A percentile compares a stretch with the other conserved stretches of the same genome.
These are phyloP conservation scores for Trichoderma sp. DNA, from an alignment of 2,329 filamentous ascomycete genomes.

Conservation along the genomic window DNA sequence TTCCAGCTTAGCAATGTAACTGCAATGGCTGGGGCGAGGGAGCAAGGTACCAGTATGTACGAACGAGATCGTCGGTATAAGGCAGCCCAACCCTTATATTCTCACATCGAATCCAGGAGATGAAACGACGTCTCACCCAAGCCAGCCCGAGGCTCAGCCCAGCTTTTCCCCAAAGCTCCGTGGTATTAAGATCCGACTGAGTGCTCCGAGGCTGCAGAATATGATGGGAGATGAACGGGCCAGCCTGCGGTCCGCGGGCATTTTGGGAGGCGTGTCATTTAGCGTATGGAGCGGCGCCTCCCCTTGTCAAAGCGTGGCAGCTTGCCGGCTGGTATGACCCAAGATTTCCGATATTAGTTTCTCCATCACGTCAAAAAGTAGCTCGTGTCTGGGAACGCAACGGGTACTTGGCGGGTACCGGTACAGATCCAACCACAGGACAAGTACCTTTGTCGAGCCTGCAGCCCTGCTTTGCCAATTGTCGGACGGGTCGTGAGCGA, in stretches of 20 bases:
- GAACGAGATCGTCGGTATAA: background rate
- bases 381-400: slow-evolving; percentile 19
- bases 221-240: slow-evolving; percentile 23
- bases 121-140: slow-evolving; percentile 2
- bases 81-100: background rate
- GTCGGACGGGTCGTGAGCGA: background rate
- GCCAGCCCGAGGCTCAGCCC: slow-evolving; percentile 6
- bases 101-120: background rate
- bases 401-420: background rate
- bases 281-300: slow-evolving; percentile 21
- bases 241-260: slow-evolving; percentile 24
- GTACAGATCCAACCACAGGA: background rate
- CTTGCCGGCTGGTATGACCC: slow-evolving; percentile 26
- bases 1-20: background rate
- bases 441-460: background rate
- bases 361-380: slow-evolving; percentile 22
- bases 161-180: slow-evolving; percentile 22
- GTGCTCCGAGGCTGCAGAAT: slow-evolving; percentile 23
- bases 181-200: slow-evolving; percentile 25
- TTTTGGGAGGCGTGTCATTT: slow-evolving; percentile 15
- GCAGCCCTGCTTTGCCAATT: background rate
- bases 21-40: background rate
- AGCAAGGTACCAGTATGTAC: background rate
- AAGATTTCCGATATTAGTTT: slow-evolving; percentile 27
- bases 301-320: slow-evolving; percentile 24